Base-by-base conservation (phyloP, 306 rosid species). In the Carpinus viminea region DNA sequence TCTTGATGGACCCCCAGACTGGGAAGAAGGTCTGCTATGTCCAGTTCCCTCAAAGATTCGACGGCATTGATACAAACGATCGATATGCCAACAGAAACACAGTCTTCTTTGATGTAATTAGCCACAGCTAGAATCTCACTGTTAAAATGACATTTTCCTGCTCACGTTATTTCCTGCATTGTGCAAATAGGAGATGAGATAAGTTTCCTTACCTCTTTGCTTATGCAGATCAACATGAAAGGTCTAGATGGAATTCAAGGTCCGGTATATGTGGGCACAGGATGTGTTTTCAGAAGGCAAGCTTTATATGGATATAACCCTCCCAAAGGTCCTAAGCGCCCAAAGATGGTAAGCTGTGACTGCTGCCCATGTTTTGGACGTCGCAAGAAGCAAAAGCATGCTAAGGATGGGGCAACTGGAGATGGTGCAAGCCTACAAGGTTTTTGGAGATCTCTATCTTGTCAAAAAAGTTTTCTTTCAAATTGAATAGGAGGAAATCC, bases 161-260 rank as follows among this genome's bases (percentile, higher is more conserved):
- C 59, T 74, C n/a, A 61, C 48, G 10, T 57, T 55, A 20, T 18
- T 50, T 66, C 51, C 41, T 70, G 38, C 53, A 54, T 72, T 59
- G 70, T 38, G 50, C 45, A 64, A 66, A 43, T 73, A 31, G 8
- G 78, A 38, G 20, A 54, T 31, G 45, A 41, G 46, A 45, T 41
- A 55, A 82, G 70, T 28, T 80, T 70, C 61, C 21, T 12, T 54
- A 48, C 52, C 65, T 53, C 79, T 82, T 70, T 77, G 80, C 56
- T 78, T 74, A 17, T 78, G 84, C 86, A 94, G 98, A 92, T 94
- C 79, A 94, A 94, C 91, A 94, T 94, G 98, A 88, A 91, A 84
- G 97, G 97, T 79, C 89, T 94, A 74, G 98, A 94, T 82, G 98
- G 98, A 78, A 84, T 92, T 85, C 98, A 94, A 77, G 98, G 97